A percentile compares a stretch with the other conserved stretches of the same genome.
Evolutionary conservation across 1,284 basidiomycete species (phyloP).

Genomic region (Vanrija pseudolonga): DNA sequence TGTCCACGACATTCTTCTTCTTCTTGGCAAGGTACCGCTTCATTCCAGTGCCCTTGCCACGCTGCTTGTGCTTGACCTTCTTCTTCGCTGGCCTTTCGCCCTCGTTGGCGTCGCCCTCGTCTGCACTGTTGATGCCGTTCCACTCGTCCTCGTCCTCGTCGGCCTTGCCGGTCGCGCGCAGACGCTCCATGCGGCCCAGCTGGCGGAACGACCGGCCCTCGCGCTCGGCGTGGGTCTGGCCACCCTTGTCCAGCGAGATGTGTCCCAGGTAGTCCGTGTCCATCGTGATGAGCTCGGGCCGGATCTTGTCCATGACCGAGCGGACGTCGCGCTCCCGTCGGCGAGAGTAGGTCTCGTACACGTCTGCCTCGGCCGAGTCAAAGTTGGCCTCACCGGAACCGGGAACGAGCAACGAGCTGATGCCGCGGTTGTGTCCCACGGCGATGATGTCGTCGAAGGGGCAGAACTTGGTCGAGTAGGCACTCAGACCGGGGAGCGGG

Average conservation of each 20-base stretch:
- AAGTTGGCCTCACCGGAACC: conserved; percentile 93
- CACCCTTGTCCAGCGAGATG: conserved; percentile 59
- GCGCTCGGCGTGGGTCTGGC: conserved; percentile 55
- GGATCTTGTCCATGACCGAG: conserved; percentile 88
- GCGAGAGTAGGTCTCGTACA: conserved; percentile 80
- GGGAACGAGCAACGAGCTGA: conserved; percentile 83
- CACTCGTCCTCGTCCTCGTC: conserved; percentile 40
- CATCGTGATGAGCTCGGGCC: conserved; percentile 88
- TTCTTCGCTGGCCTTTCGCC: conserved; percentile 47
- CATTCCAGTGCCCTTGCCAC: conserved; percentile 76
- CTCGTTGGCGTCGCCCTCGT: conserved; percentile 26
- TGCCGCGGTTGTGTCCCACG: conserved; percentile 64
- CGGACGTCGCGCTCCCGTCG: conserved; percentile 89
- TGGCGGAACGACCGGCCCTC: conserved; percentile 61
- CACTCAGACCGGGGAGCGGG: conserved; percentile 61
- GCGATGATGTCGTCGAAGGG: conserved; percentile 92
- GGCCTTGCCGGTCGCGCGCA: conserved; percentile 64
- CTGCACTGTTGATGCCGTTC: conserved; percentile 25
- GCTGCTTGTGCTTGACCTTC: conserved; percentile 70
- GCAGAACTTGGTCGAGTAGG: conserved; percentile 65
- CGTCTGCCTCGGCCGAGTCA: conserved; percentile 89
- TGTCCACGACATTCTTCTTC: conserved; percentile 89
- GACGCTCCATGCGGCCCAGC: conserved; percentile 67
- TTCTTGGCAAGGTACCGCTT: conserved; percentile 76
- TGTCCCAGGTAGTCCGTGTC: conserved; percentile 79